Evolutionary conservation across 805 yeast species (phyloP), one percentile per base, ranked within the genome.

Genomic region (Saccharomycopsis capsularis): DNA sequence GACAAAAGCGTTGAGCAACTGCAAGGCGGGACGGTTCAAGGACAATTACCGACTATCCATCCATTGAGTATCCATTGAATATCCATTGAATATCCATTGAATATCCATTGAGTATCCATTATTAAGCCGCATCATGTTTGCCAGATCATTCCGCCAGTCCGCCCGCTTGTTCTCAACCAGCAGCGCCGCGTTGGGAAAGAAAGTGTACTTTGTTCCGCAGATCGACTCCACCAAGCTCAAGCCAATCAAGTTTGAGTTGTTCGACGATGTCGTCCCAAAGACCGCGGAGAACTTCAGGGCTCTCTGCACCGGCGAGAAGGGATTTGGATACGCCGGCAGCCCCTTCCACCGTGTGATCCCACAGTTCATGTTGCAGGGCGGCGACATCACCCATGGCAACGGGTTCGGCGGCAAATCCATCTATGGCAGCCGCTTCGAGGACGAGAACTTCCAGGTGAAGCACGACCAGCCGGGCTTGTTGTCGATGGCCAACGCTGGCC

Each of bases 401-500:
- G 89, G 89, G 35, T 80, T 87, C 13, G 93, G 93, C 40, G 93
- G 93, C 48, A 86, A 81, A 63, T 79, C 87, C 40, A 85, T 85
- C 54, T 85, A 85, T 60, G 93, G 93, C 29, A 89, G 81, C 56
- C 82, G 82, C 61, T 85, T 85, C 57, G 95, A 85, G 60, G 99
- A 91, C 63, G 99, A 91, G 66, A 83, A 84, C 66, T 91, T 91
- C 65, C 64, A 73, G 44, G 63, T 77, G 56, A 76, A 74, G 54
- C 98, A 91, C 63, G 87, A 81, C 56, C 74, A 74, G 59, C 97
- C 98, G 47, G 90, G 84, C 65, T 71, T 91, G 57, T 75, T 91
- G 58, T 85, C 95, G 5, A 93, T 91, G 98, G 98, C 99, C 52
- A 91, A 91, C 62, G 85, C 97, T 3, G 98, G 98, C n/a, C 90